phyloP scores from a whole-genome alignment of 176 grass and related monocot species.

The Secale cereale region DNA sequence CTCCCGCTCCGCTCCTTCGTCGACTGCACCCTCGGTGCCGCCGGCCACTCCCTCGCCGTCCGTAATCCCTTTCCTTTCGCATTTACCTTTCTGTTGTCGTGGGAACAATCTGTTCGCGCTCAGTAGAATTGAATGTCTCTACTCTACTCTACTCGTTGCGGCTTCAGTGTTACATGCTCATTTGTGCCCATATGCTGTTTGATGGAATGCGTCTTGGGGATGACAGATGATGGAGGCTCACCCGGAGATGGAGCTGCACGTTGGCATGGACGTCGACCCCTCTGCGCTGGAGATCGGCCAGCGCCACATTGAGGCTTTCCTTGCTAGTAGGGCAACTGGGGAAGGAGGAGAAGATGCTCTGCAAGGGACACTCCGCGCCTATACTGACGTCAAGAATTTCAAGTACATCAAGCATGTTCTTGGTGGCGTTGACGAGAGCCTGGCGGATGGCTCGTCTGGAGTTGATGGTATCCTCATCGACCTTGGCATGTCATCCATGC shows the following conservation, averaged over 20 bases:
- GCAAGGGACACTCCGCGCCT: conserved; percentile 35
- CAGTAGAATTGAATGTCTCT: not conserved
- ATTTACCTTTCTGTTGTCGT: not conserved
- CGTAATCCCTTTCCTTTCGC: not conserved
- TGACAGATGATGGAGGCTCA: conserved; percentile 82
- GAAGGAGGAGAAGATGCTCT: not conserved
- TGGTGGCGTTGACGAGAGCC: conserved; percentile 22
- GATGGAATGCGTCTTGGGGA: conserved; percentile 19
- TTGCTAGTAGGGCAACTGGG: conserved; percentile 19
- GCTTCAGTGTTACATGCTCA: not conserved
- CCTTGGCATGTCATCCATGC: conserved; percentile 94
- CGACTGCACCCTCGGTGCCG: conserved; percentile 92
- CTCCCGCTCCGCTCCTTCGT: conserved; percentile 75
- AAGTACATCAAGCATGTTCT: conserved; percentile 83
- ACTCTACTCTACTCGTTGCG: not conserved
- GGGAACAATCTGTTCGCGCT: not conserved
- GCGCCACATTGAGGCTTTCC: conserved; percentile 50
- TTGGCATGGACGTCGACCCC: conserved; percentile 92
- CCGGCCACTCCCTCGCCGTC: conserved; percentile 75
- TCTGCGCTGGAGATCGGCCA: conserved; percentile 49
- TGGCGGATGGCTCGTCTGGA: conserved; percentile 25
- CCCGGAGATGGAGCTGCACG: conserved; percentile 77
- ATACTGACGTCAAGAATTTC: conserved; percentile 71
- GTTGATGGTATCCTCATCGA: conserved; percentile 80
- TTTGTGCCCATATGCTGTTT: conserved; percentile 22